phyloP scores from a whole-genome alignment of 306 rosid genomes.

The Sicyos baderoa region DNA sequence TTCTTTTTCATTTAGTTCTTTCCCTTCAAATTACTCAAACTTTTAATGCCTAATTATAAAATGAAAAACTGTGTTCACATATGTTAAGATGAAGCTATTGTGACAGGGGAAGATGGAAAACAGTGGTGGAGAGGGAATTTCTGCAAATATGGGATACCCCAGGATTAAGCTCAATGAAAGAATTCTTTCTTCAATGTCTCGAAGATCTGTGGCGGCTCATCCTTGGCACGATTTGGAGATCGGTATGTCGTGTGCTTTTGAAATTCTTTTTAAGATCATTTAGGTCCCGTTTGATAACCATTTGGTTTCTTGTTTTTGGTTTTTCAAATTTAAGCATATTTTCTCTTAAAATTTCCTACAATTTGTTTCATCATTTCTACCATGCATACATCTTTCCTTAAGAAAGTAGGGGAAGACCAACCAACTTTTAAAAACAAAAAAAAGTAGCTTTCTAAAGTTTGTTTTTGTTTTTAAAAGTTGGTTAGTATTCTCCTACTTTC shows the following conservation, averaged over 20 bases:
- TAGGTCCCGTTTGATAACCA: no score
- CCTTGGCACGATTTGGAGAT: constrained; percentile 99
- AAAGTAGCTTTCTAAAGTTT: no score
- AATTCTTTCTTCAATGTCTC: constrained; percentile 70
- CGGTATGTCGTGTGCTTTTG: constrained; percentile 31
- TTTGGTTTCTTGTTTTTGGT: no score
- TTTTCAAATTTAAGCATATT: no score
- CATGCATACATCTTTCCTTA: no score
- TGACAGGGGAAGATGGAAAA: constrained; percentile 46
- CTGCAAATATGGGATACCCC: constrained; percentile 25
- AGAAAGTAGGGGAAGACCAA: no score
- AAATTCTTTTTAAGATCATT: neutral
- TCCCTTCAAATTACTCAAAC: neutral
- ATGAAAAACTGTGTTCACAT: constrained; percentile 5
- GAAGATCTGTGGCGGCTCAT: constrained; percentile 91
- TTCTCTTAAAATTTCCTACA: no score
- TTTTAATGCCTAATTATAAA: neutral
- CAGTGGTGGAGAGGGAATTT: constrained; percentile 38
- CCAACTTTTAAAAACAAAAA: no score
- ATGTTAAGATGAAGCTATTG: constrained; percentile 15
- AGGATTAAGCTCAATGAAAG: constrained; percentile 65
- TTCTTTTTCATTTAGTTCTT: neutral
- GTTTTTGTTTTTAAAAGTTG: no score
- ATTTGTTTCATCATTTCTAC: no score
- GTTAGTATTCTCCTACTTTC: no score